Evolutionary conservation across 768 basidiomycete species (phyloP), one percentile per base, ranked within the genome.

Genomic region (Xerocomus spinulosus): DNA sequence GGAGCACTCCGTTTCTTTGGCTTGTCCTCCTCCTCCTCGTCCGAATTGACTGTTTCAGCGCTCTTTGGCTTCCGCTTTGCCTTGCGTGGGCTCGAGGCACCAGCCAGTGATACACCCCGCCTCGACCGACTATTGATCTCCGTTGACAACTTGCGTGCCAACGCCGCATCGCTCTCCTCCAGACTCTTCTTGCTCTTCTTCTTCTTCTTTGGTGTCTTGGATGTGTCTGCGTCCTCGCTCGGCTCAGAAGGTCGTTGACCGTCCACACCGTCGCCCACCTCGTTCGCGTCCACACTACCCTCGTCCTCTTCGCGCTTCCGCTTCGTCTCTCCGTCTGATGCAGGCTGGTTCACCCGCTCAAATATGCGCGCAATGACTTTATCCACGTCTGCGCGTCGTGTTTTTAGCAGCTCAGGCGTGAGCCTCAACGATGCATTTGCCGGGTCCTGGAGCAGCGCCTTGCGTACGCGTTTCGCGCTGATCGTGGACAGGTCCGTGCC

Each of bases 381-480:
- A 66, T 94, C 85, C 47, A 95, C 77, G 18, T 78, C 81, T 15
- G 69, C 64, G 60, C 84, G 87, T 68, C 85, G 69, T 54, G 79
- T 75, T 59, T 82, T 86, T 50, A 94, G 62, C 43, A 77, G 69
- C 24, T 81, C 81, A 21, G 74, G 47, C 8, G 83, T 80, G 45
- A 89, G 61, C 17, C 74, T 67, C 9, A 65, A 81, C 74, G 51
- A 70, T 45, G 48, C 49, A 45, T 56, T 54, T 10, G 42, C 38
- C 1, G 56, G 53, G 25, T 67, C 60, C 50, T 79, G 79, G 48
- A 79, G 57, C 58, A 52, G 92, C 71, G 82, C 79, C 61, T 85
- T 85, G 54, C 93, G 81, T 58, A 96, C 91, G 68, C 82, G 83
- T 71, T 91, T 95, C 38, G 92, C 92, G 63, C 83, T 87, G 67